Evolutionary conservation across 495 filamentous ascomycete species (phyloP), one percentile per base, ranked within the genome.

Genomic region (Xylaria scruposa): DNA sequence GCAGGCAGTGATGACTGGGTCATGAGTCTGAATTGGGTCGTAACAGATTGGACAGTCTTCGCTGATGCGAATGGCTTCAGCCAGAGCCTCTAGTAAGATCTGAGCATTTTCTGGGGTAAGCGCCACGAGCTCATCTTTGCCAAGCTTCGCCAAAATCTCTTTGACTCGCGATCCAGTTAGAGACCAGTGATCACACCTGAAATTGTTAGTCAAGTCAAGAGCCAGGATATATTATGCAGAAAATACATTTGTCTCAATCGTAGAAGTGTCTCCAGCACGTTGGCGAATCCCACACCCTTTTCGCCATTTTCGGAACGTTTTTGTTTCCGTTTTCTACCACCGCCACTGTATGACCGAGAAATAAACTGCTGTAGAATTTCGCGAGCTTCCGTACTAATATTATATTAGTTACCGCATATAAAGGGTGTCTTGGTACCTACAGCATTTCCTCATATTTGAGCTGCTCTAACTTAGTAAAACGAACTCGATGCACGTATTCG

Each of bases 1-100:
- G 81, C 95, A 98, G 44, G 90, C 88, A 3, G 95, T 98, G 71
- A 98, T 97, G 59, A 95, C 88, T 0, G 95, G 95, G 29, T 88
- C 83, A 13, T 90, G 89, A 2, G 95, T 80, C 12, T 90, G 88
- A 4, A 97, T 81, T 1, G 83, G 79, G 15, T 97, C 94, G 8
- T 95, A 85, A 78, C 95, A 98, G 56, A 98, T 87, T 3, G 93
- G 84, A 74, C 95, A 98, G 51, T 93, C 90, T 71, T 98, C 95
- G 70, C 91, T 91, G 72, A 86, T 91, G 70, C 97, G 92, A 68
- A 96, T 93, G 67, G 89, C 88, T 26, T 97, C 83, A 72, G 94
- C 90, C 31, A 97, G 85, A 60, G 95, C 87, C 33, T 92, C 88
- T 73, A 95, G 93, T 42, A 97, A 83, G 44, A 93, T 90, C 29